Evolutionary conservation across 176 grass and related monocot genomes (phyloP), one percentile per base, ranked within the genome.

Genomic region (Saccharum officinarum): DNA sequence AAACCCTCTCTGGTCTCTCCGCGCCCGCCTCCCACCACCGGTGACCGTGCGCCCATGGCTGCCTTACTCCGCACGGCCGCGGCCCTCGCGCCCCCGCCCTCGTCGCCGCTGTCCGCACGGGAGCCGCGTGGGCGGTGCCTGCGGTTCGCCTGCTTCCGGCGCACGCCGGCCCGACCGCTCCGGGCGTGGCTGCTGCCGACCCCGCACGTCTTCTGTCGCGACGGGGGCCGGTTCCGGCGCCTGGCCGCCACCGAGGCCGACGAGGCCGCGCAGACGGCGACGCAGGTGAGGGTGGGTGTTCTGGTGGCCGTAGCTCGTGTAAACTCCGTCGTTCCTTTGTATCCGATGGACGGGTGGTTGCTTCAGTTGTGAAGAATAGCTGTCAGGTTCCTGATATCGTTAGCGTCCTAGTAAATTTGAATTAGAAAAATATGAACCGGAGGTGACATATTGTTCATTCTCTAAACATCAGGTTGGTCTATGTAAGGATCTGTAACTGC

Each of bases 31-130:
- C 26, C 42, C 5, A 20, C 62, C 26, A 62, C 62, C 63, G 63
- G 28, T 4, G 26, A 15, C 28, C 45, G 6, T 64, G 49, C 38
- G 18, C 65, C 45, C 74, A 94, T 94, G 92, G 92, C 89, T 18
- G 83, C 88, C 57, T 87, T 86, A 33, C 83, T 94, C 50, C 82
- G 89, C 80, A 73, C 86, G 38, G 79, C 89, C 38, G 86, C 80
- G 7, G 82, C 86, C 73, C 83, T 89, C 55, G 60, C 84, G 34
- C 79, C 85, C 10, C 78, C 78, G 30, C 39, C 79, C 31, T 83
- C 30, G 4, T 59, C 67, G 4, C 31, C 12, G 0, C 52, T 23
- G 1, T 11, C 61, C 6, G 33, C 82, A 22, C 55, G 50, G 4
- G 83, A 91, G 4, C 36, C 28, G 4, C 82, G 82, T 1, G 71